Percentiles rank a stretch among this genome's conserved stretches.
phyloP scores from a whole-genome alignment of 805 yeast genomes.

The Teunomyces gatunensis region DNA sequence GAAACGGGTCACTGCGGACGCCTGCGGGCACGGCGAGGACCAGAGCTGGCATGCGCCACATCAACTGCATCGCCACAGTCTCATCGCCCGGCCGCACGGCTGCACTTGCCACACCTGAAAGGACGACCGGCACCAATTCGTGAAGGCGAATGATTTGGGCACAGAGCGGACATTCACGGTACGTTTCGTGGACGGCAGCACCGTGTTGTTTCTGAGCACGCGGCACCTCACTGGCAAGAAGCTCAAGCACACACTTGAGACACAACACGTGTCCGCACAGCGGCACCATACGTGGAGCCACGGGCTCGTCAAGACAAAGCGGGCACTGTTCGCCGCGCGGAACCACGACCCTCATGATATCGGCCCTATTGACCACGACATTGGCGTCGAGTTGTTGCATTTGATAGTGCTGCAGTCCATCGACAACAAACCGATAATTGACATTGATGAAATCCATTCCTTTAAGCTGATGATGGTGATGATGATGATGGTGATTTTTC shows the following conservation, averaged over 20 bases:
- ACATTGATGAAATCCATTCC: slow-evolving; percentile 79
- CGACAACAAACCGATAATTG: slow-evolving; percentile 80
- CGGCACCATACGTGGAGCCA: slow-evolving; percentile 89
- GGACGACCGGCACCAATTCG: slow-evolving; percentile 71
- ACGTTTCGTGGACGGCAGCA: slow-evolving; percentile 41
- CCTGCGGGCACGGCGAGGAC: slow-evolving; percentile 50
- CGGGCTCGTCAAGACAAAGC: slow-evolving; percentile 81
- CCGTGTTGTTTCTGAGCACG: slow-evolving; percentile 34
- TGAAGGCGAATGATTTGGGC: slow-evolving; percentile 50
- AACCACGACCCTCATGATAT: slow-evolving; percentile 69
- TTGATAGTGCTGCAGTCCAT: slow-evolving; percentile 52
- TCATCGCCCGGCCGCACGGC: slow-evolving; percentile 42
- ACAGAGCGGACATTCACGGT: slow-evolving; percentile 82
- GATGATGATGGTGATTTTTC: slow-evolving; percentile 2
- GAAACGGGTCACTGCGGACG: slow-evolving; percentile 44
- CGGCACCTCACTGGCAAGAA: slow-evolving; percentile 56
- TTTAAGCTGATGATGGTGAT: slow-evolving; percentile 13
- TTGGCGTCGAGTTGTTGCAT: slow-evolving; percentile 73
- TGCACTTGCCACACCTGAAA: slow-evolving; percentile 47
- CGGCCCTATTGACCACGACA: slow-evolving; percentile 57
- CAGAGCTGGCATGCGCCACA: slow-evolving; percentile 46
- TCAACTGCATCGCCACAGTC: slow-evolving; percentile 51
- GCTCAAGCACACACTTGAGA: slow-evolving; percentile 71
- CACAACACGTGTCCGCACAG: slow-evolving; percentile 94
- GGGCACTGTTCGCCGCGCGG: slow-evolving; percentile 84